These are phyloP conservation scores for Phyllostachys edulis DNA, from an alignment of 176 grass and related monocot species.

Conservation along the genomic window DNA sequence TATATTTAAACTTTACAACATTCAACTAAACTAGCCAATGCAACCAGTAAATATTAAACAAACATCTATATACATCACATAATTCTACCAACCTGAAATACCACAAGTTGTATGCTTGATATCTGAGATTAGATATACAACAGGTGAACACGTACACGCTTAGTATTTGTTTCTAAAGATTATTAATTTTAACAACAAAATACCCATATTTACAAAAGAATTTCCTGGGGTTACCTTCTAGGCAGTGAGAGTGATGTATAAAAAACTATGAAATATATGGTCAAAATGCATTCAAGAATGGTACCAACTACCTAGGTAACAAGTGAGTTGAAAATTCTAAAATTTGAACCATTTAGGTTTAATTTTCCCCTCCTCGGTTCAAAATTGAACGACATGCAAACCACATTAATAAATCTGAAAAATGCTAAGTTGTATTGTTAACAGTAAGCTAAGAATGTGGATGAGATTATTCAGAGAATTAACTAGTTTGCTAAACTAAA, in stretches of 20 bases:
- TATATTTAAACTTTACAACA: background rate
- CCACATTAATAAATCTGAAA: background rate
- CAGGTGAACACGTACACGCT: background rate
- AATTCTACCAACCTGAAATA: background rate
- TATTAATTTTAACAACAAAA: background rate
- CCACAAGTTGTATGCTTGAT: background rate
- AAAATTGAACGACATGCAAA: background rate
- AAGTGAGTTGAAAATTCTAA: background rate
- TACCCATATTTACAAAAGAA: background rate
- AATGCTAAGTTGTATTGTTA: background rate
- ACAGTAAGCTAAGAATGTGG: background rate
- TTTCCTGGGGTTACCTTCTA: background rate
- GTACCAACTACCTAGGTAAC: background rate
- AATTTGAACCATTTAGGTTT: background rate
- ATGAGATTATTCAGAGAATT: background rate
- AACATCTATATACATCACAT: background rate
- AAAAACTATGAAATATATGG: background rate
- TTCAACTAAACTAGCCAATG: background rate
- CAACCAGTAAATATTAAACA: background rate
- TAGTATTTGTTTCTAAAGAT: background rate
- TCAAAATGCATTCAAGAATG: background rate
- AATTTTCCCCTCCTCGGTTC: background rate
- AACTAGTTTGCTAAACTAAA: background rate
- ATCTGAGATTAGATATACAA: background rate
- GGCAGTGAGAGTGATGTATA: background rate